phyloP scores from a whole-genome alignment of 192 early-diverging fungal genomes.

The Coemansia sp. region DNA sequence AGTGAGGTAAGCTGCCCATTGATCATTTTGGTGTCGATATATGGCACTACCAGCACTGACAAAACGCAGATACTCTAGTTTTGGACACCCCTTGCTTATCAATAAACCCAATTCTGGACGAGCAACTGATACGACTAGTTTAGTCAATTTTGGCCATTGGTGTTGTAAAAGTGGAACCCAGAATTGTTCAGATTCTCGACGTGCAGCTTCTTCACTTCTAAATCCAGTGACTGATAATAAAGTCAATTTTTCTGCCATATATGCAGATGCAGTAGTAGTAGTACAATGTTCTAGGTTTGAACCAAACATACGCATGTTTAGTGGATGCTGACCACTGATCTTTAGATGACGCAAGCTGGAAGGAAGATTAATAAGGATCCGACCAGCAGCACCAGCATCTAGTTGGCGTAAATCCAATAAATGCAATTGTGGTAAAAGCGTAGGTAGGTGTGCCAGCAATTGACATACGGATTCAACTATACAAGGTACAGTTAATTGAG shows the following conservation, averaged over 20 bases:
- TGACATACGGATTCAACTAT: slow-evolving; percentile 23
- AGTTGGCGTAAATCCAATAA: slow-evolving; percentile 37
- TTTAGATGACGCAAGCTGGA: slow-evolving; percentile 9
- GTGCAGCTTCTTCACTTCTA: slow-evolving; percentile 38
- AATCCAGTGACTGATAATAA: slow-evolving; percentile 19
- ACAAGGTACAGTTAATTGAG: slow-evolving; percentile 41
- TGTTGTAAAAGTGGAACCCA: slow-evolving; percentile 18
- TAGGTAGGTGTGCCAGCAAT: slow-evolving; percentile 20
- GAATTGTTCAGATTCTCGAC: slow-evolving; percentile 21
- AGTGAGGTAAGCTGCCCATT: slow-evolving; percentile 26
- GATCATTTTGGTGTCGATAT: slow-evolving; percentile 17
- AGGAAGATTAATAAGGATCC: slow-evolving; percentile 23
- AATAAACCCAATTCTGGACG: slow-evolving; percentile 17
- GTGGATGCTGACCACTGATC: slow-evolving; percentile 30
- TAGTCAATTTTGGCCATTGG: slow-evolving; percentile 9
- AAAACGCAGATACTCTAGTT: slow-evolving; percentile 13
- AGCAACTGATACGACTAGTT: slow-evolving; percentile 31
- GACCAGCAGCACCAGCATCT: slow-evolving; percentile 19
- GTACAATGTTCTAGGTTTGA: neutral
- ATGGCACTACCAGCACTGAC: slow-evolving; percentile 29
- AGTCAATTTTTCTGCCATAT: neutral
- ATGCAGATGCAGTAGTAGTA: neutral
- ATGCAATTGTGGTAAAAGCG: slow-evolving; percentile 11
- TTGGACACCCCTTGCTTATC: slow-evolving; percentile 17
- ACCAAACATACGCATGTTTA: slow-evolving; percentile 33